phyloP scores from a whole-genome alignment of 805 yeast genomes.

The Hanseniaspora taiwanica region DNA sequence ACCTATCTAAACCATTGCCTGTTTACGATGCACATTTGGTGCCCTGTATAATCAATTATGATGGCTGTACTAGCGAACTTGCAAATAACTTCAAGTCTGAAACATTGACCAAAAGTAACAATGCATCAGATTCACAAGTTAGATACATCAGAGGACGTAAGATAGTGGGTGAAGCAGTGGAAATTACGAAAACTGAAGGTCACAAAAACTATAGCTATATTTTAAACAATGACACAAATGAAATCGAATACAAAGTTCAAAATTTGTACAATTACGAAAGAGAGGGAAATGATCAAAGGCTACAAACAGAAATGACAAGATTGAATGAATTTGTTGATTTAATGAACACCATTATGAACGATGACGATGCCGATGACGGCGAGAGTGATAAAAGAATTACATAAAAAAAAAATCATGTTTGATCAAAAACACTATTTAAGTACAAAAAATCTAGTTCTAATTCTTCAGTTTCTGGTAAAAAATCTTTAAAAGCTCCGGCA shows the following conservation, averaged over 20 bases:
- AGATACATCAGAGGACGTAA: conserved; percentile 26
- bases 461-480: not conserved
- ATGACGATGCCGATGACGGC: too few relatives aligned
- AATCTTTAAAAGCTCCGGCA: too few relatives aligned
- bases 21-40: conserved; percentile 12
- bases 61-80: conserved; percentile 12
- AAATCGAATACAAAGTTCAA: conserved; percentile 6
- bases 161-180: conserved; percentile 17
- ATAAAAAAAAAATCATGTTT: not conserved
- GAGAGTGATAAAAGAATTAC: not conserved
- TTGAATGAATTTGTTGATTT: conserved; percentile 18
- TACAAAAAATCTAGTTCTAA: not conserved
- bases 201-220: conserved; percentile 10
- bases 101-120: not conserved
- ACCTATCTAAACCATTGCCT: not conserved
- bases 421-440: not conserved
- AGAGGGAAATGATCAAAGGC: conserved; percentile 23
- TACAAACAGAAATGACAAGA: conserved; percentile 16
- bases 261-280: conserved; percentile 24
- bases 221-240: conserved; percentile 8
- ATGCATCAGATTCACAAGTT: conserved; percentile 3
- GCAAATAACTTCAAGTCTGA: conserved; percentile 6
- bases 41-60: conserved; percentile 13
- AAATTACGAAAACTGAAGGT: not conserved
- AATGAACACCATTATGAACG: conserved; percentile 9